Evolutionary conservation across 2,329 filamentous ascomycete species (phyloP).

Genomic region (Fusarium scirpi): DNA sequence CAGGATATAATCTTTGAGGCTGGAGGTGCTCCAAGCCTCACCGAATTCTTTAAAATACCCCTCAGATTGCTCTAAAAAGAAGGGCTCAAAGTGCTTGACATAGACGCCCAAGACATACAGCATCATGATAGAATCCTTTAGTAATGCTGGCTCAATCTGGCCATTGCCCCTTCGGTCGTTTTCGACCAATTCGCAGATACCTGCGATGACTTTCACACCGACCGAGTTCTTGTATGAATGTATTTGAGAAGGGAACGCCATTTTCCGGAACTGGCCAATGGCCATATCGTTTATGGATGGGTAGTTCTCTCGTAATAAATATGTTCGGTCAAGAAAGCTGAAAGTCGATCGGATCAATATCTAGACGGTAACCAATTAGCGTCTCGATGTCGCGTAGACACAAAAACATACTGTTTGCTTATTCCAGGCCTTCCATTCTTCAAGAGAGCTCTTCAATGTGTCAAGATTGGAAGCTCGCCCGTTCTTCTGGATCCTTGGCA

Average conservation of each 20-base stretch:
- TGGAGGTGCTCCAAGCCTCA: slow-evolving; percentile 70
- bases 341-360: slow-evolving; percentile 87
- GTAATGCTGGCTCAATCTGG: slow-evolving; percentile 71
- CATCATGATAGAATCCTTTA: slow-evolving; percentile 83
- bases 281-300: slow-evolving; percentile 85
- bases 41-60: slow-evolving; percentile 78
- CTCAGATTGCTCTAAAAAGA: slow-evolving; percentile 75
- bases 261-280: slow-evolving; percentile 78
- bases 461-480: slow-evolving; percentile 69
- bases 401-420: slow-evolving; percentile 72
- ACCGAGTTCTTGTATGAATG: slow-evolving; percentile 35
- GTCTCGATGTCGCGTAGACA: background rate
- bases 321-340: slow-evolving; percentile 93
- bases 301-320: slow-evolving; percentile 78
- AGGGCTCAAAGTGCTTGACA: slow-evolving; percentile 80
- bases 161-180: slow-evolving; percentile 72
- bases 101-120: slow-evolving; percentile 89
- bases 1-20: slow-evolving; percentile 80
- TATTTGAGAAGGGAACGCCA: slow-evolving; percentile 58
- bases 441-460: slow-evolving; percentile 67
- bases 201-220: slow-evolving; percentile 52
- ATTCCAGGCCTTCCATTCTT: slow-evolving; percentile 82
- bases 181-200: slow-evolving; percentile 81
- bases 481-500: slow-evolving; percentile 64
- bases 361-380: slow-evolving; percentile 55